phyloP scores from a whole-genome alignment of 1,139 yeast species.

The Candida glucosophila region DNA sequence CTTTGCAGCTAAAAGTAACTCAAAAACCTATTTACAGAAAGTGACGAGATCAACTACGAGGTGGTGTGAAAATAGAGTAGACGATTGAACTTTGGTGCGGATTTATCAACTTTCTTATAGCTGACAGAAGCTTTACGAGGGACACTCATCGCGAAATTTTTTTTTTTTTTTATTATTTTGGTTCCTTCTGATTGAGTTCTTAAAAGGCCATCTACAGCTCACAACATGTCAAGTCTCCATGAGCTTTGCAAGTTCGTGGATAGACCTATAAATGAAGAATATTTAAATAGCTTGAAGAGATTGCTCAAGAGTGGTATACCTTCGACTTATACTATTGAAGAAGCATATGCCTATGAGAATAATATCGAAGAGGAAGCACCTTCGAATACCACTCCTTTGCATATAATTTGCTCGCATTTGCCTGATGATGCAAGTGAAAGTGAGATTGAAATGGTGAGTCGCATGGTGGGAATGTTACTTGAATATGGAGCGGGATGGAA shows the following conservation, averaged over 20 bases:
- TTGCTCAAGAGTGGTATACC: constrained; percentile 61
- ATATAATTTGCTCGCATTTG: constrained; percentile 46
- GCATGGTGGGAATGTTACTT: constrained; percentile 58
- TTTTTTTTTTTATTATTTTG: too few species aligned
- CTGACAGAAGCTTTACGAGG: too few species aligned
- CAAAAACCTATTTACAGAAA: too few species aligned
- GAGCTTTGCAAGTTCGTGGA: constrained; percentile 49
- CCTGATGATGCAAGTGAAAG: constrained; percentile 36
- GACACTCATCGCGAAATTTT: too few species aligned
- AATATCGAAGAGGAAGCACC: constrained; percentile 30
- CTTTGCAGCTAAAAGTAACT: too few species aligned
- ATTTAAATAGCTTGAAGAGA: constrained; percentile 34
- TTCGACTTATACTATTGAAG: constrained; percentile 75
- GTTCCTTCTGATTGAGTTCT: too few species aligned
- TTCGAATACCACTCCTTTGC: constrained; percentile 67
- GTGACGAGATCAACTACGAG: too few species aligned
- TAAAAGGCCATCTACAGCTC: too few species aligned
- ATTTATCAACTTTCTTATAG: too few species aligned
- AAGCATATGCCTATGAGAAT: constrained; percentile 50
- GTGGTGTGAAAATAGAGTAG: too few species aligned
- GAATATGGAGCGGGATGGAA: constrained; percentile 96
- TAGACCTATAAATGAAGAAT: constrained; percentile 47
- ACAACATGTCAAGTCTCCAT: constrained; percentile 64
- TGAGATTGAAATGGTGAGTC: constrained; percentile 39
- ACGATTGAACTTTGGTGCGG: too few species aligned